Percentiles rank a stretch among this genome's conserved stretches.
Conservation (phyloP, 106 monocot genomes). For the Allium sativum region DNA sequence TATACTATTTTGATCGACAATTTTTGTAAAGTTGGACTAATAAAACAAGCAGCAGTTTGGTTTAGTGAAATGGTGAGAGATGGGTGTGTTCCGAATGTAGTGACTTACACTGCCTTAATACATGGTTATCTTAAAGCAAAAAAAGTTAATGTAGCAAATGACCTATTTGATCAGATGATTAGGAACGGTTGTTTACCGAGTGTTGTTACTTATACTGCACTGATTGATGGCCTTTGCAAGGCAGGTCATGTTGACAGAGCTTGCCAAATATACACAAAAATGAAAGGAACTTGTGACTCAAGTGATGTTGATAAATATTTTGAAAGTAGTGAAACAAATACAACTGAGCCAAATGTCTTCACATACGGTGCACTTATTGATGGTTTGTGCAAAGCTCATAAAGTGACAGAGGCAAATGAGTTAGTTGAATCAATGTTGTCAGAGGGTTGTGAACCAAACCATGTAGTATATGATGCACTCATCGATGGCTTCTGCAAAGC, state of each 20-base stretch:
- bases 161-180: slow-evolving; percentile 68
- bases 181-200: slow-evolving; percentile 56
- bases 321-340: slow-evolving; percentile 13
- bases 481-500: slow-evolving; percentile 91
- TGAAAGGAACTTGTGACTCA: slow-evolving; percentile 48
- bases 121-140: slow-evolving; percentile 82
- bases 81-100: slow-evolving; percentile 81
- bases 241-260: slow-evolving; percentile 66
- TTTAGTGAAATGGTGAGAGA: slow-evolving; percentile 79
- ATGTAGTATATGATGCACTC: slow-evolving; percentile 89
- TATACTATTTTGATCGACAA: slow-evolving; percentile 87
- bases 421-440: slow-evolving; percentile 60
- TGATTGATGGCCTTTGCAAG: slow-evolving; percentile 94
- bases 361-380: slow-evolving; percentile 94
- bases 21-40: slow-evolving; percentile 93
- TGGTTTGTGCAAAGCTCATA: slow-evolving; percentile 94
- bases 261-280: slow-evolving; percentile 65
- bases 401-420: slow-evolving; percentile 57
- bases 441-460: slow-evolving; percentile 74
- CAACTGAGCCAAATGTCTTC: slow-evolving; percentile 69
- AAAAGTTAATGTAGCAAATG: slow-evolving; percentile 49
- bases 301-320: slow-evolving; percentile 40
- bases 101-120: slow-evolving; percentile 81
- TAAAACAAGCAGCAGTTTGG: slow-evolving; percentile 59
- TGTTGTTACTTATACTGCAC: slow-evolving; percentile 71